Base-by-base conservation (phyloP, 2,329 filamentous ascomycete species). In the Penicillium occitanis region DNA sequence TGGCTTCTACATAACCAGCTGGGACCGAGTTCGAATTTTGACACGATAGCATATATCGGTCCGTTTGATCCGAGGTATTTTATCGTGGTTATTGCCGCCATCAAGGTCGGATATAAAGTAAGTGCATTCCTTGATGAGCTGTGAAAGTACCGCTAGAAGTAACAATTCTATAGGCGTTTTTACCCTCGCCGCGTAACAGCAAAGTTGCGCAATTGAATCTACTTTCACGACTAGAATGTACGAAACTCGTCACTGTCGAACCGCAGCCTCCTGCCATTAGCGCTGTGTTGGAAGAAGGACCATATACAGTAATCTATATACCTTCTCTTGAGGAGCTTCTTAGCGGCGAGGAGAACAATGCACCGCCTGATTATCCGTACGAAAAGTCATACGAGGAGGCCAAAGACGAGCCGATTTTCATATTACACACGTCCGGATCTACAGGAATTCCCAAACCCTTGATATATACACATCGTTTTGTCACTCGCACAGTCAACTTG, bases 361-460 rank as follows among this genome's bases (percentile, higher is more conserved):
- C 35, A 63, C 40, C 66, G 64, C 17, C 77, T 61, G 1, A 73
- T 67, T 46, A 78, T 68, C 67, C 80, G 74, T 3, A 72, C 75
- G 19, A 73, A 75, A 68, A 80, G 78, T 40, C 77, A 77, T 55
- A 73, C 72, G 48, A 77, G 73, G 19, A 80, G 65, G 0, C 74
- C 76, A 4, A 73, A 75, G 19, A 80, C 67, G 10, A 79, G 75
- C 2, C 75, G 75, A 50, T 64, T 2, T 51, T 67, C 5, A 55
- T 64, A 22, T 28, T 67, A 25, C 65, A 67, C 28, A 64, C 65
- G 1, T 67, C 65, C 40, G 65, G 65, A 2, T 59, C 64, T 5
- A 61, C 64, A 10, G 63, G 63, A 19, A 51, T 64, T 4, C 61
- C 61, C 14, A 64, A 64, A 11, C 61, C 61, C 4, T 8, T 64